Conservation (phyloP, 768 basidiomycete genomes). For the Epithele typhae region DNA sequence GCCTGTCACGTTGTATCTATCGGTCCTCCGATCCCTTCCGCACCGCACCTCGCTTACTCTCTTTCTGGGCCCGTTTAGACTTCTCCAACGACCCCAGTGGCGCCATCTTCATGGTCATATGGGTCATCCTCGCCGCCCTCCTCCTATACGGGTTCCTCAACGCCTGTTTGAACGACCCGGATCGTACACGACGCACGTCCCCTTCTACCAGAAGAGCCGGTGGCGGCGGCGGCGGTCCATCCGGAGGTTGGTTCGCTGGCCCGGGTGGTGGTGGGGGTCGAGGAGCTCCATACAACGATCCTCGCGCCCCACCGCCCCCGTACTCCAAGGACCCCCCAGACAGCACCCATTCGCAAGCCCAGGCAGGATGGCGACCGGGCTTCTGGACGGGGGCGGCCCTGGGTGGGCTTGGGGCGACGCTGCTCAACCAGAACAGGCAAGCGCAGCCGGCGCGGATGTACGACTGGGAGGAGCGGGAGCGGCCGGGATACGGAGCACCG, state of each 20-base stretch:
- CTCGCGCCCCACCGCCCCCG: constrained; percentile 58
- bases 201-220: no score
- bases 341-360: constrained; percentile 22
- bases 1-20: constrained; percentile 13
- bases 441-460: constrained; percentile 32
- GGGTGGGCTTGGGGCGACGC: constrained; percentile 64
- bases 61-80: no score
- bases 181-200: no score
- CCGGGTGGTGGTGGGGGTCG: no score
- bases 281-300: constrained; percentile 28
- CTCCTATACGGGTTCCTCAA: constrained; percentile 56
- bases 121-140: constrained; percentile 15
- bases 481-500: constrained; percentile 18
- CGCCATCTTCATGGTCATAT: background rate
- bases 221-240: no score
- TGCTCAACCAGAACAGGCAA: constrained; percentile 37
- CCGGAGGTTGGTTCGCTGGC: no score
- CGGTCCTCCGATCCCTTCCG: no score
- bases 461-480: constrained; percentile 53
- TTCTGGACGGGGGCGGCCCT: constrained; percentile 83
- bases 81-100: background rate
- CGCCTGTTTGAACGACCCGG: constrained; percentile 38
- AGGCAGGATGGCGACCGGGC: constrained; percentile 57
- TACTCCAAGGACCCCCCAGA: constrained; percentile 37
- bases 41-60: no score